Evolutionary conservation across 768 basidiomycete species (phyloP), one percentile per base, ranked within the genome.

Genomic region (Rhodosporidiobolus odoratus): DNA sequence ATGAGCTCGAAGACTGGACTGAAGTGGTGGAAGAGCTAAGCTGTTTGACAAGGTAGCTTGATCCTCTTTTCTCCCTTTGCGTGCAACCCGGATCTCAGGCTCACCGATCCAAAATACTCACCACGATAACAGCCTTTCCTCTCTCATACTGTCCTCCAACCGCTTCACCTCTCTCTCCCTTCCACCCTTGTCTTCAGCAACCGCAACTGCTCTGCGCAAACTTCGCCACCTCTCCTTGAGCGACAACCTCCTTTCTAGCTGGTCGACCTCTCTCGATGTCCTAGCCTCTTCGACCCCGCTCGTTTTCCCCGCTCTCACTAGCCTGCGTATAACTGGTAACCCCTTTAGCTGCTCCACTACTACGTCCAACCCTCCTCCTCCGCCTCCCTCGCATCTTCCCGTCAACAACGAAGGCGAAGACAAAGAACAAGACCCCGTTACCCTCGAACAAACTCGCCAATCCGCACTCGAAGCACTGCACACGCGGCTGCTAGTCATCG

Each of bases 121-220:
- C n/a, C n/a, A n/a, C n/a, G n/a, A n/a, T n/a, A n/a, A n/a, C 54
- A 56, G 54, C 34, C 54, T 56, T 9, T 21, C 54, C 32, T 30
- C 32, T 5, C 80, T 92, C 66, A 79, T 92, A 66, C 79, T 91
- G 71, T 83, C 89, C 52, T 84, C 84, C 23, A 92, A 91, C 77
- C 70, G 77, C 60, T 80, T 91, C 71, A 73, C 78, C 47, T 68
- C 69, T 59, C 87, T 90, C 37, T 5, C 16, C 27, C 25, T 40
- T 5, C 19, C 23, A n/a, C 16, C 16, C 8, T 37, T 4, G 12
- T 15, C 25, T 8, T n/a, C 54, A 23, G 6, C 40, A n/a, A 21
- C n/a, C 41, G 21, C 60, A 0, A 2, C 32, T 2, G 13, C 52
- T 13, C 72, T 70, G 25, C 54, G 52, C 32, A 79, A 78, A 68